Percentiles rank a stretch among this genome's conserved stretches.
phyloP scores from a whole-genome alignment of 148 eudicot species.

The Drosera capensis region DNA sequence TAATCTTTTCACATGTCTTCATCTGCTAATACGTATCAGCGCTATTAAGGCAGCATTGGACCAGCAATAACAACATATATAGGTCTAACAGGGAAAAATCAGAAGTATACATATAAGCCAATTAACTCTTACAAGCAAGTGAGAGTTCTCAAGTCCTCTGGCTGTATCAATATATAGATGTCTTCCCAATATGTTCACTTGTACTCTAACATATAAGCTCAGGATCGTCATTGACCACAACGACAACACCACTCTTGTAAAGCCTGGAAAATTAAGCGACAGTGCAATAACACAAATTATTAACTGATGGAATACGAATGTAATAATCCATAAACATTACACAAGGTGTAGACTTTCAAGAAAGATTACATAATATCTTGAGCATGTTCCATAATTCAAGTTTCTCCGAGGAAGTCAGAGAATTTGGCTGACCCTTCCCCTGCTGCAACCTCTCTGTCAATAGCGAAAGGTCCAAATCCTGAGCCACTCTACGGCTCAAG shows the following conservation, averaged over 20 bases:
- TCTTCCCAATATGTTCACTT: constrained; percentile 93
- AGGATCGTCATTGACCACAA: constrained; percentile 71
- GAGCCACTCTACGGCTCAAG: constrained; percentile 46
- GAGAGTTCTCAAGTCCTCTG: constrained; percentile 49
- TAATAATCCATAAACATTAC: background rate
- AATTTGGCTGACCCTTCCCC: constrained; percentile 59
- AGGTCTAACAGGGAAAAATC: too few species aligned
- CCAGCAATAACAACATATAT: too few species aligned
- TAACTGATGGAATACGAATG: background rate
- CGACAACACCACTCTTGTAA: constrained; percentile 66
- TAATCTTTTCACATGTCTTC: too few species aligned
- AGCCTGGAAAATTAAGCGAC: constrained; percentile 32
- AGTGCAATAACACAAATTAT: background rate
- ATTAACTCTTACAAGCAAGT: constrained; percentile 40
- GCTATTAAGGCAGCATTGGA: too few species aligned
- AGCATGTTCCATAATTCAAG: constrained; percentile 86
- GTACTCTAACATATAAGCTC: constrained; percentile 79
- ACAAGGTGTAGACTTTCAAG: background rate
- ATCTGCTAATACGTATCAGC: too few species aligned
- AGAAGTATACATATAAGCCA: too few species aligned
- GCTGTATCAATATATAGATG: constrained; percentile 89
- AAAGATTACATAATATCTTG: constrained; percentile 58
- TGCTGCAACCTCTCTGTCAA: constrained; percentile 67
- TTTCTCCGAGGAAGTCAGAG: constrained; percentile 60
- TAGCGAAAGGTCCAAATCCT: constrained; percentile 54